phyloP scores from a whole-genome alignment of 73 alveolate genomes.

The Blepharisma stoltei region DNA sequence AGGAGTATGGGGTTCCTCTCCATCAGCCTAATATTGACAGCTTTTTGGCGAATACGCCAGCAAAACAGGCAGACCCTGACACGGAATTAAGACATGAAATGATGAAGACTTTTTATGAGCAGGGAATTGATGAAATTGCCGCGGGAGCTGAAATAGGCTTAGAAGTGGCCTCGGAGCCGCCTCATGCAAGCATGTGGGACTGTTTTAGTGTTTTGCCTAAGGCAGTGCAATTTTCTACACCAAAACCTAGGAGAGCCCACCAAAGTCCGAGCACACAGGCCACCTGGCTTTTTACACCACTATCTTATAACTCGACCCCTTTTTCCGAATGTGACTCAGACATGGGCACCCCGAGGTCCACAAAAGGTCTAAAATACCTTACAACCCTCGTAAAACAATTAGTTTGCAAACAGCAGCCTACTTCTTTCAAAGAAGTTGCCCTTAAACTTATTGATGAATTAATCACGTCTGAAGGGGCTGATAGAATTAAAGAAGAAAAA shows the following conservation, averaged over 20 bases:
- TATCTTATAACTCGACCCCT: not conserved
- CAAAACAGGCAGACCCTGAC: not conserved
- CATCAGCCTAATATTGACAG: conserved; percentile 9
- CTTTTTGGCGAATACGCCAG: conserved; percentile 7
- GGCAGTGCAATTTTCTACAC: conserved; percentile 13
- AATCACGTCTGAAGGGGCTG: conserved; percentile 31
- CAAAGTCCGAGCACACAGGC: conserved; percentile 28
- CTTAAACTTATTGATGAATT: conserved; percentile 42
- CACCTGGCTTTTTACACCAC: not conserved
- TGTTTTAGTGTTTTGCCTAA: not conserved
- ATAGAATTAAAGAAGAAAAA: conserved; percentile 66
- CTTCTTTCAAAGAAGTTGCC: conserved; percentile 77
- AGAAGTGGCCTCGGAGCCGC: not conserved
- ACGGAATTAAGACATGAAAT: not conserved
- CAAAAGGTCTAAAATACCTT: conserved; percentile 56
- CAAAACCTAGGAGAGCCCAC: conserved; percentile 5
- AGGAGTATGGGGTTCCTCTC: not conserved
- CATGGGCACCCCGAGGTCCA: conserved; percentile 23
- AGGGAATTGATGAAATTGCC: conserved; percentile 12
- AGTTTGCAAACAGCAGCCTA: conserved; percentile 46
- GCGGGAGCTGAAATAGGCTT: conserved; percentile 3
- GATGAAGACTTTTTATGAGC: not conserved
- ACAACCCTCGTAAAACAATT: conserved; percentile 68
- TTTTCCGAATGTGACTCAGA: conserved; percentile 26
- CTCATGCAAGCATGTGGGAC: conserved; percentile 5